Evolutionary conservation across 75 land plant genomes (phyloP).

Genomic region (Sequoia sempervirens): DNA sequence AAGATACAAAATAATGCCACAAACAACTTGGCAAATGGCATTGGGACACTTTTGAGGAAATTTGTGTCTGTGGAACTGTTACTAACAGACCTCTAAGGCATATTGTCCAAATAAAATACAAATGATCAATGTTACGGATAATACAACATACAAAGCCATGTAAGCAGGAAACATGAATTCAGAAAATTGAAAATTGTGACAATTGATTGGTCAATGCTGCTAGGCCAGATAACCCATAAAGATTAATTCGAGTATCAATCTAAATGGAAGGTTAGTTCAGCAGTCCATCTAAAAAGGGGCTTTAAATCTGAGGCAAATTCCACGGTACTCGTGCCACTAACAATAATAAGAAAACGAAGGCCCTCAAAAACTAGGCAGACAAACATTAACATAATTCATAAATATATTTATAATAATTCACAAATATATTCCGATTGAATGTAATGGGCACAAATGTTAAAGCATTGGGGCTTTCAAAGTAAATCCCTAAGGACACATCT

Average conservation of each 20-base stretch:
- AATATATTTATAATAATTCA: not conserved
- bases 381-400: not conserved
- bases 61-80: not conserved
- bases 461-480: not conserved
- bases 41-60: not conserved
- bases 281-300: not conserved
- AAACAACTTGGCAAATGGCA: not conserved
- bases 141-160: not conserved
- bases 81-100: not conserved
- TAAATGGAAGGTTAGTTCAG: not conserved
- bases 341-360: not conserved
- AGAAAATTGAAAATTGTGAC: not conserved
- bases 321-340: not conserved
- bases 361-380: not conserved
- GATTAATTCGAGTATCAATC: not conserved
- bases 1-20: not conserved
- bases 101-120: not conserved
- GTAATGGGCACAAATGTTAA: not conserved
- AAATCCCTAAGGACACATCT: not conserved
- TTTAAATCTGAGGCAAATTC: not conserved
- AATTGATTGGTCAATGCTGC: not conserved
- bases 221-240: not conserved
- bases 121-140: not conserved
- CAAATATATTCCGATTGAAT: not conserved
- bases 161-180: not conserved